Percentiles rank a stretch among this genome's conserved stretches.
Evolutionary conservation across 129 eudicot species (phyloP).

Genomic region (Deinandra increscens): DNA sequence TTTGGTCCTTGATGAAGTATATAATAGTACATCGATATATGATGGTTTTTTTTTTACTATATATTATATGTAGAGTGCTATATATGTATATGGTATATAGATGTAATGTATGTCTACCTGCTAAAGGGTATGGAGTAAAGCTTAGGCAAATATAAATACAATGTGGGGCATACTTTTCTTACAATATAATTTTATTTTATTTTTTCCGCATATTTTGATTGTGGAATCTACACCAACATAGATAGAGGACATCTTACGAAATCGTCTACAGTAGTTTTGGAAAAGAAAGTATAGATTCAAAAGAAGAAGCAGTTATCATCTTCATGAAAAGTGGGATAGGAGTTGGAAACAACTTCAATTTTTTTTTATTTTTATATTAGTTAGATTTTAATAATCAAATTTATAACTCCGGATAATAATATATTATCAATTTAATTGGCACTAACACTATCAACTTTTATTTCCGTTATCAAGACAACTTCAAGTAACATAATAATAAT

Average conservation of each 20-base stretch:
- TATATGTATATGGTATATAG: too few relatives aligned
- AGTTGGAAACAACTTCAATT: background rate
- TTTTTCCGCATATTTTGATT: background rate
- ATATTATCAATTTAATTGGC: too few relatives aligned
- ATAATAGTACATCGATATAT: too few relatives aligned
- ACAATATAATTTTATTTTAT: slow-evolving; percentile 25
- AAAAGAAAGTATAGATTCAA: background rate
- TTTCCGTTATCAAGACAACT: too few relatives aligned
- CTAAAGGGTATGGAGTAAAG: slow-evolving; percentile 53
- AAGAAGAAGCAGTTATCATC: background rate
- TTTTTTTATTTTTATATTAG: too few relatives aligned
- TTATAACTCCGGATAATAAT: too few relatives aligned
- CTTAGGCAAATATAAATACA: slow-evolving; percentile 51
- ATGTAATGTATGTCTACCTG: slow-evolving; percentile 30
- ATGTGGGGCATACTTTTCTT: slow-evolving; percentile 51
- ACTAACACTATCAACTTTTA: too few relatives aligned
- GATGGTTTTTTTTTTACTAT: too few relatives aligned
- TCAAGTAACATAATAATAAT: too few relatives aligned
- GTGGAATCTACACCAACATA: slow-evolving; percentile 28
- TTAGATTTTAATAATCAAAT: too few relatives aligned
- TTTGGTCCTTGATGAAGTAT: too few relatives aligned
- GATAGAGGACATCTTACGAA: slow-evolving; percentile 28
- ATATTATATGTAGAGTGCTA: too few relatives aligned
- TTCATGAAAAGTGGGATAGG: background rate
- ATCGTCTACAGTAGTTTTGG: background rate